Evolutionary conservation across 176 grass and related monocot species (phyloP).

Genomic region (Oryza australiensis): DNA sequence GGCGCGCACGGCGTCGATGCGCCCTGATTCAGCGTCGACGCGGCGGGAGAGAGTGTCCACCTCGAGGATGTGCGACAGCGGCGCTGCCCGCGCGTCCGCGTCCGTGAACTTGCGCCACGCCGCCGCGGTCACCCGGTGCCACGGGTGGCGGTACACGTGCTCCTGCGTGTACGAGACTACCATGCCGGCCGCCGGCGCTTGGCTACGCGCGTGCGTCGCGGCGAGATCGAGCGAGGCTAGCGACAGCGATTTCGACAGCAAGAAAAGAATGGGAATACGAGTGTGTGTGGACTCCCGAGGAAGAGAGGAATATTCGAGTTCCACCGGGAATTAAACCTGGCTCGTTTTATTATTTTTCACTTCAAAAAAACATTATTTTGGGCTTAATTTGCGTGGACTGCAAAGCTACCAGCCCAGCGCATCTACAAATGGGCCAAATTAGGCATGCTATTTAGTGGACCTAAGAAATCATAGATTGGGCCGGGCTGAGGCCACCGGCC

Average conservation of each 20-base stretch:
- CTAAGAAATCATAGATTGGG: not conserved
- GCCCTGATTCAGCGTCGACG: conserved; percentile 35
- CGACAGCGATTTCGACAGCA: not conserved
- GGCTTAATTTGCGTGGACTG: not conserved
- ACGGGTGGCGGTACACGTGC: conserved; percentile 77
- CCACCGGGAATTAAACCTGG: conserved; percentile 7
- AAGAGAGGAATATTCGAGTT: conserved; percentile 23
- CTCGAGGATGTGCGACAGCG: conserved; percentile 57
- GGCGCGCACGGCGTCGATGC: conserved; percentile 45
- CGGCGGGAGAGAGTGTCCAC: conserved; percentile 60
- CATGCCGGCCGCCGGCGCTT: conserved; percentile 1
- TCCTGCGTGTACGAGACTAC: conserved; percentile 73
- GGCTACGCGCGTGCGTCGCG: not conserved
- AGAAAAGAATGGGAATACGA: not conserved
- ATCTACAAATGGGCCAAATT: not conserved
- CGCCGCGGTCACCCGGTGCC: conserved; percentile 74
- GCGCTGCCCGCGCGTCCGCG: conserved; percentile 24
- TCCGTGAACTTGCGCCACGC: conserved; percentile 85
- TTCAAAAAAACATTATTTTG: not conserved
- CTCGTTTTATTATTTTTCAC: too few species aligned
- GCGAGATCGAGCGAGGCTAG: not conserved
- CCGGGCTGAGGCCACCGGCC: not conserved
- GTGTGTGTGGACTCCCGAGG: too few species aligned
- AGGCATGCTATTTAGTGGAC: too few species aligned
- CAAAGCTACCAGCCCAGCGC: not conserved